Conservation (phyloP, 805 yeast genomes). For the Wickerhamiella azyma region DNA sequence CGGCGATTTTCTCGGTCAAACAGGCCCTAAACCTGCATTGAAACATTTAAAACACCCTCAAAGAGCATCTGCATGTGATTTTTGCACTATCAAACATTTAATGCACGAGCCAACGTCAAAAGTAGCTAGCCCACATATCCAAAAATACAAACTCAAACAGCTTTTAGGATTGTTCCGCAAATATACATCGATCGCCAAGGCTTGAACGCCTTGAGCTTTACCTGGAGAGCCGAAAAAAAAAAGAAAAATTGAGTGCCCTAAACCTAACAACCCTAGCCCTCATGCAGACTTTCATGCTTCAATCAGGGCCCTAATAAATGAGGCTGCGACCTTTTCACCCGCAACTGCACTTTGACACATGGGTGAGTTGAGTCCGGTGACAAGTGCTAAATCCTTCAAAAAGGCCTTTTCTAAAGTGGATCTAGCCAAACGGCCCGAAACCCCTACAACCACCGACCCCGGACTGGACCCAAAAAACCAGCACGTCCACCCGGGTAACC, state of each 20-base stretch:
- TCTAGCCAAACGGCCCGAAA: constrained; percentile 14
- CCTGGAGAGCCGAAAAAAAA: not conserved
- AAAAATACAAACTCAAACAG: too few species aligned
- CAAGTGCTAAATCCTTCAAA: constrained; percentile 3
- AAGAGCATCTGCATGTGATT: too few species aligned
- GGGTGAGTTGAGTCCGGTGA: constrained; percentile 2
- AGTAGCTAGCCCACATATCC: too few species aligned
- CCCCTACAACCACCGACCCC: constrained; percentile 19
- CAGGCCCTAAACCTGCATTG: not conserved
- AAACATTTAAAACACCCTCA: not conserved
- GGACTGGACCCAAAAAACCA: constrained; percentile 25
- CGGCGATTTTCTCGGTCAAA: too few species aligned
- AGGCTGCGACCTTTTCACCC: too few species aligned
- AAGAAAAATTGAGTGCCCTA: not conserved
- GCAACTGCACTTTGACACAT: not conserved
- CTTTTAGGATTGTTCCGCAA: too few species aligned
- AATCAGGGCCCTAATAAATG: not conserved
- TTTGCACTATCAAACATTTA: too few species aligned
- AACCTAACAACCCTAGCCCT: not conserved
- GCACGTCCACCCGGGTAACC: constrained; percentile 20
- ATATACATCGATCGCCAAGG: not conserved
- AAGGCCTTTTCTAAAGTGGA: constrained; percentile 11
- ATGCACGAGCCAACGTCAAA: too few species aligned
- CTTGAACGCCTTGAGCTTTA: not conserved
- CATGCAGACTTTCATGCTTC: not conserved